Conservation (phyloP, 257 asterid genomes). For the Cinchona pubescens region DNA sequence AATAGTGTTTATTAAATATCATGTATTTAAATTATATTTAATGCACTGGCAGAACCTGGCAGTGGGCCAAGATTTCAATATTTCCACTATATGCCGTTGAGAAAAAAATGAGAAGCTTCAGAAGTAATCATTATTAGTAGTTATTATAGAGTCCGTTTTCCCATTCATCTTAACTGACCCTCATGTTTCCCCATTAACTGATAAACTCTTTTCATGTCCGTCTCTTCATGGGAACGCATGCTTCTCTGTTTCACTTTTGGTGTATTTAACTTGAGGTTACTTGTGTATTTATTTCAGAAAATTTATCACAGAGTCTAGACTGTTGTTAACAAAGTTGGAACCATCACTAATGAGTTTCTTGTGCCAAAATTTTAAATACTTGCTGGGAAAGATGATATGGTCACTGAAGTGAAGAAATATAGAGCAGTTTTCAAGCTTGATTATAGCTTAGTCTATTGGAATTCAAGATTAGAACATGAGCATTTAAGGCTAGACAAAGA, state of each 20-base stretch:
- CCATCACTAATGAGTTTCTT: slow-evolving; percentile 79
- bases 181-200: not conserved
- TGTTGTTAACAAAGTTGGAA: slow-evolving; percentile 83
- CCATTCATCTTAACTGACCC: not conserved
- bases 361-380: slow-evolving; percentile 93
- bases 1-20: not conserved
- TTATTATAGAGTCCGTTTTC: not conserved
- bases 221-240: not conserved
- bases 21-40: not conserved
- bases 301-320: slow-evolving; percentile 88
- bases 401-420: slow-evolving; percentile 85
- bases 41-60: not conserved
- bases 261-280: not conserved
- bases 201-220: no score
- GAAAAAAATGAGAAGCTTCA: not conserved
- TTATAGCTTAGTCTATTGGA: slow-evolving; percentile 92
- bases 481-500: slow-evolving; percentile 78
- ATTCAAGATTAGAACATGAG: slow-evolving; percentile 93
- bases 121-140: not conserved
- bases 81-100: not conserved
- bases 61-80: not conserved
- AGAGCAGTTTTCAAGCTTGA: slow-evolving; percentile 93
- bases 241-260: not conserved
- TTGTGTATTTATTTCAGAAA: slow-evolving; percentile 52
- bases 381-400: slow-evolving; percentile 79